phyloP scores from a whole-genome alignment of 2,329 filamentous ascomycete species.

The Metarhizium anisopliae region DNA sequence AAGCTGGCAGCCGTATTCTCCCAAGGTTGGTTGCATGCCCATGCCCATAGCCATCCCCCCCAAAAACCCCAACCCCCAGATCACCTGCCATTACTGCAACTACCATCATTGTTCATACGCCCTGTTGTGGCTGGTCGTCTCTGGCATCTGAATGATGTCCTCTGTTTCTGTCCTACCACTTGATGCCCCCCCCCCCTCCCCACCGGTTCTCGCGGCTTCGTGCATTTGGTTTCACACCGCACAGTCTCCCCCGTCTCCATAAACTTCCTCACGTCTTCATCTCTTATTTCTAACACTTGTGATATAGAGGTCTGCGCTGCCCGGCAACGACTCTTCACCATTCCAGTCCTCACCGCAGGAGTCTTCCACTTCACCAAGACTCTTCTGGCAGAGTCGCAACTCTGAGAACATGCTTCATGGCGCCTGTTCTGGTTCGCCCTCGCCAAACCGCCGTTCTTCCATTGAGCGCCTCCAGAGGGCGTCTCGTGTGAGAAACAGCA shows the following conservation, averaged over 20 bases:
- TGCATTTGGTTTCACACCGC: slow-evolving; percentile 7
- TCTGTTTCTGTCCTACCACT: not conserved
- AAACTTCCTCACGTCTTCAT: not conserved
- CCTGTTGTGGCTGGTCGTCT: not conserved
- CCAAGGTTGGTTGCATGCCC: slow-evolving; percentile 24
- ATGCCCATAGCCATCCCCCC: not conserved
- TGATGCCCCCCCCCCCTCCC: not conserved
- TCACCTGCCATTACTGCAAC: not conserved
- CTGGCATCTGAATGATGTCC: not conserved
- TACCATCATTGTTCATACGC: not conserved
- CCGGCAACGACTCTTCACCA: slow-evolving; percentile 65
- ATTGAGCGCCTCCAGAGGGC: slow-evolving; percentile 93
- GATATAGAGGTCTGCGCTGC: slow-evolving; percentile 53
- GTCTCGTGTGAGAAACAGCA: slow-evolving; percentile 95
- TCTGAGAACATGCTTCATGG: slow-evolving; percentile 66
- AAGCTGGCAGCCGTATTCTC: slow-evolving; percentile 63
- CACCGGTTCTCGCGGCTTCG: not conserved
- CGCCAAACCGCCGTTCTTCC: slow-evolving; percentile 73
- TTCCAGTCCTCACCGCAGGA: slow-evolving; percentile 77
- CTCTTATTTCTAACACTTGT: slow-evolving; percentile 15
- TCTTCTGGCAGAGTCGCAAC: slow-evolving; percentile 85
- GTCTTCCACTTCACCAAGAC: slow-evolving; percentile 61
- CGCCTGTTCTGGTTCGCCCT: slow-evolving; percentile 51
- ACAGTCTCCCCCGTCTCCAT: not conserved
- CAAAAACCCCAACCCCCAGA: too few species aligned